Percentiles rank a stretch among this genome's conserved stretches.
These are phyloP conservation scores for Chlorella sp. DNA, from an alignment of 139 green algal species.

Conservation along the genomic window DNA sequence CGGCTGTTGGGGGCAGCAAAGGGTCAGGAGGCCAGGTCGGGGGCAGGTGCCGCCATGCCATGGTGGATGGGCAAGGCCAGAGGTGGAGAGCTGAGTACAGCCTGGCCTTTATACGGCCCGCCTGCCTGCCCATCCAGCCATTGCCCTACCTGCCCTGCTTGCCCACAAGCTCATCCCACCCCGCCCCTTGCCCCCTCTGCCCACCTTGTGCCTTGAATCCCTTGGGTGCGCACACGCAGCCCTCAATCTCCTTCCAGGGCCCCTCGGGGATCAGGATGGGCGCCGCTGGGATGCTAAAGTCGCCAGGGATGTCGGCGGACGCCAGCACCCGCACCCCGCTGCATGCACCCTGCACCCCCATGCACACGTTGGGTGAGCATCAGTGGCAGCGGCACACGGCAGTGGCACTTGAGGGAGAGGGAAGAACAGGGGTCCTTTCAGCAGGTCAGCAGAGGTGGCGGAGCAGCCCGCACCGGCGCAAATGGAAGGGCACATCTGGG, in stretches of 20 bases:
- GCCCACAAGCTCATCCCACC: not conserved
- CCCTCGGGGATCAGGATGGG: constrained; percentile 93
- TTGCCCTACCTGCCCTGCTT: not conserved
- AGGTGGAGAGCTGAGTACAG: not conserved
- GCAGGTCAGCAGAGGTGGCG: no score
- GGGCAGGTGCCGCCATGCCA: no score
- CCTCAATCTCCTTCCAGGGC: constrained; percentile 87
- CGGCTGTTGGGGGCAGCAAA: not conserved
- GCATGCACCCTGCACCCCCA: not conserved
- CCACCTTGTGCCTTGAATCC: constrained; percentile 89
- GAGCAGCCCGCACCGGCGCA: no score
- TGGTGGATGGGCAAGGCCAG: no score
- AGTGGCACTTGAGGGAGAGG: not conserved
- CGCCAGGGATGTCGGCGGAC: constrained; percentile 28
- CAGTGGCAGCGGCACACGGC: not conserved
- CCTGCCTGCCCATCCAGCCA: no score
- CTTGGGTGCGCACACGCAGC: constrained; percentile 81
- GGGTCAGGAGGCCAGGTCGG: no score
- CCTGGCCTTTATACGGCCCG: not conserved
- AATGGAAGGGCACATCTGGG: no score
- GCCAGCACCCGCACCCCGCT: not conserved
- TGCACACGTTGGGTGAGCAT: not conserved
- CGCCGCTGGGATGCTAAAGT: constrained; percentile 81
- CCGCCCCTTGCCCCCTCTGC: not conserved
- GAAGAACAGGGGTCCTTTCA: no score